Percentiles rank a stretch among this genome's conserved stretches.
These are phyloP conservation scores for Durotheca rogersii DNA, from an alignment of 495 filamentous ascomycete species.

Conservation along the genomic window DNA sequence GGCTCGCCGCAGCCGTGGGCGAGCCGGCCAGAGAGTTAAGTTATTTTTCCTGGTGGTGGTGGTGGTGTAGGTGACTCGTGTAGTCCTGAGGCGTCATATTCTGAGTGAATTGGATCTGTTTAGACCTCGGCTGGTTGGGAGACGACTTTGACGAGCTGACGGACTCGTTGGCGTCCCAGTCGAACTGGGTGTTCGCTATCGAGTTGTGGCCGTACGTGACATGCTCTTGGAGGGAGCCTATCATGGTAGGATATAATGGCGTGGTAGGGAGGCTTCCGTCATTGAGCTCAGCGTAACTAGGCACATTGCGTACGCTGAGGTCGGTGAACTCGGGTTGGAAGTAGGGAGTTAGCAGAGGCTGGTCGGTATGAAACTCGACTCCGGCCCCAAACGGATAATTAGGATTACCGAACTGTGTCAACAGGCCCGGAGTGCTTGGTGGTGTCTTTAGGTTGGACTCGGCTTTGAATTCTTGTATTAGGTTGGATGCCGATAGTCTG, in stretches of 20 bases:
- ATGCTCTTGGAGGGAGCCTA: conserved; percentile 38
- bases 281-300: conserved; percentile 40
- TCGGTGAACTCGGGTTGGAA: conserved; percentile 48
- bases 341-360: conserved; percentile 47
- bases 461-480: conserved; percentile 31
- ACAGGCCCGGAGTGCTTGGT: conserved; percentile 46
- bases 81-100: conserved; percentile 53
- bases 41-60: conserved; percentile 17
- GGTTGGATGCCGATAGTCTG: conserved; percentile 31
- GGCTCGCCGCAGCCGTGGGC: no score
- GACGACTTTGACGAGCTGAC: conserved; percentile 46
- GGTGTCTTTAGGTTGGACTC: conserved; percentile 47
- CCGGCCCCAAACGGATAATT: conserved; percentile 36
- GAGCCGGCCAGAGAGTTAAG: no score
- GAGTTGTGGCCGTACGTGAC: conserved; percentile 32
- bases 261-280: conserved; percentile 45
- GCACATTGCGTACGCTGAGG: conserved; percentile 40
- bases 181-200: conserved; percentile 42
- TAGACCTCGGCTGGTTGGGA: conserved; percentile 41
- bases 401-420: conserved; percentile 35
- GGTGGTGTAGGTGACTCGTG: no score
- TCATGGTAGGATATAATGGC: conserved; percentile 42
- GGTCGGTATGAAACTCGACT: conserved; percentile 40
- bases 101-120: conserved; percentile 52
- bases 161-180: conserved; percentile 43